Evolutionary conservation across 768 basidiomycete genomes (phyloP).

Genomic region (Lentinus brumalis): DNA sequence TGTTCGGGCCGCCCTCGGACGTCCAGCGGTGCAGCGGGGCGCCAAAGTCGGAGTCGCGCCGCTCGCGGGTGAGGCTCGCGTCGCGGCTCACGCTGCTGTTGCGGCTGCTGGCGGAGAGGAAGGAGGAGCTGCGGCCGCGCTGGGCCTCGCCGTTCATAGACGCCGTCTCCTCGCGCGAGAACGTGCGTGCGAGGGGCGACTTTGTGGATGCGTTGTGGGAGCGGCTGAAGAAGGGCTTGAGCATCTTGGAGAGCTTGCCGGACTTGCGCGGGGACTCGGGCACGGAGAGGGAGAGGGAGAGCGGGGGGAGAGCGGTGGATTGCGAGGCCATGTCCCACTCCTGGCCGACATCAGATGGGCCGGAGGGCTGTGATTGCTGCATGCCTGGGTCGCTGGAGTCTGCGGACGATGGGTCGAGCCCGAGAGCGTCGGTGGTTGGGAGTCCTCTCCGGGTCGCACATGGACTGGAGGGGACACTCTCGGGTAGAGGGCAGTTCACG

Average conservation of each 20-base stretch:
- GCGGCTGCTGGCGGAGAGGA: constrained; percentile 11
- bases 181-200: constrained; percentile 21
- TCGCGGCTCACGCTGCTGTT: constrained; percentile 21
- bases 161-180: constrained; percentile 7
- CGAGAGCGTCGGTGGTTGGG: neutral
- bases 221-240: constrained; percentile 33
- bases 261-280: constrained; percentile 19
- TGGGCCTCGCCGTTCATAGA: constrained; percentile 10
- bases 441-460: constrained; percentile 3
- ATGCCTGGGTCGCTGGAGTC: constrained; percentile 1
- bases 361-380: constrained; percentile 8
- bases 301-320: constrained; percentile 15
- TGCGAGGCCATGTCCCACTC: constrained; percentile 22
- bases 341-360: constrained; percentile 16
- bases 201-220: neutral
- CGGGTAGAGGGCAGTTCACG: constrained; percentile 16
- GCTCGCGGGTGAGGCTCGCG: constrained; percentile 14
- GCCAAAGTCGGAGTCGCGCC: constrained; percentile 24
- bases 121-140: constrained; percentile 26
- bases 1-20: constrained; percentile 19
- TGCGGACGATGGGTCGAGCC: constrained; percentile 10
- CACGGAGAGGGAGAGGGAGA: constrained; percentile 10
- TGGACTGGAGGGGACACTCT: constrained; percentile 21
- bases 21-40: constrained; percentile 25
- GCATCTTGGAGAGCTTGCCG: constrained; percentile 33